Percentiles rank a stretch among this genome's conserved stretches.
Conservation (phyloP, 1,284 basidiomycete genomes). For the Crucibulum cyathiforme region DNA sequence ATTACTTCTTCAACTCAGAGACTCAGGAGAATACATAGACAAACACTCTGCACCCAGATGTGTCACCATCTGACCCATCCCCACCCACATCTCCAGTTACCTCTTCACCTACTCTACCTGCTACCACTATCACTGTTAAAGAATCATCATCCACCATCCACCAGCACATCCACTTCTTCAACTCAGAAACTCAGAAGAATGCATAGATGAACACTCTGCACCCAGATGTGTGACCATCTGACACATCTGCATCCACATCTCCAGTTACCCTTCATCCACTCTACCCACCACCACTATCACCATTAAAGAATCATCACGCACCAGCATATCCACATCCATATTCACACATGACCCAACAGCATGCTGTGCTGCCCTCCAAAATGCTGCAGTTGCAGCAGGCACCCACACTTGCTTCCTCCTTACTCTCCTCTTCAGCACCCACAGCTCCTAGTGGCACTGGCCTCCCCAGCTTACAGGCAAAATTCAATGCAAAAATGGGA, state of each 20-base stretch:
- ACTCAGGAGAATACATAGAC: conserved; percentile 89
- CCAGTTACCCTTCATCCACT: conserved; percentile 10
- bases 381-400: conserved; percentile 73
- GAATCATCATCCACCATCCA: conserved; percentile 1
- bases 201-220: conserved; percentile 89
- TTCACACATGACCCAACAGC: conserved; percentile 17
- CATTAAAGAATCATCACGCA: conserved; percentile 8
- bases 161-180: too few relatives aligned
- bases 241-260: conserved; percentile 23
- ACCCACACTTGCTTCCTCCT: conserved; percentile 69
- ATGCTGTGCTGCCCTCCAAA: conserved; percentile 57
- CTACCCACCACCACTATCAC: conserved; percentile 28
- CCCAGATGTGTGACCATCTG: conserved; percentile 30
- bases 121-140: conserved; percentile 28
- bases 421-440: conserved; percentile 40
- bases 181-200: conserved; percentile 83
- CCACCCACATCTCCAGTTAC: conserved; percentile 22
- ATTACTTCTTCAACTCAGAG: conserved; percentile 86
- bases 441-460: conserved; percentile 21
- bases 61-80: conserved; percentile 21
- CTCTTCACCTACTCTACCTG: too few relatives aligned
- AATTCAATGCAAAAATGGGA: conserved; percentile 87
- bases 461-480: conserved; percentile 65
- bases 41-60: conserved; percentile 71
- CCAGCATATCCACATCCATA: conserved; percentile 2